Percentiles rank a stretch among this genome's conserved stretches.
These are phyloP conservation scores for Musa troglodytarum DNA, from an alignment of 176 grass and related monocot species.

Conservation along the genomic window DNA sequence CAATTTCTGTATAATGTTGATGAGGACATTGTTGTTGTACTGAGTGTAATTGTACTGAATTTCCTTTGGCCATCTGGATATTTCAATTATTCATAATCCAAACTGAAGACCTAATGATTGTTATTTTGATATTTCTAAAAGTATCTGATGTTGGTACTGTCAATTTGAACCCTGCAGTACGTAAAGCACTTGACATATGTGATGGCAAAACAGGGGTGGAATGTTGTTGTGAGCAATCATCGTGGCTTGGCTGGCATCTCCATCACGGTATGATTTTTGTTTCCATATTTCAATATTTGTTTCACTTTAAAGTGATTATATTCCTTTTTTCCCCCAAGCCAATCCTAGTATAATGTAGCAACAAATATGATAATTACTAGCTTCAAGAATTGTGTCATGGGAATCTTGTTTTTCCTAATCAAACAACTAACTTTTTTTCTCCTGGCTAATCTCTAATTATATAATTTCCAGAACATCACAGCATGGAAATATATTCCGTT, in stretches of 20 bases:
- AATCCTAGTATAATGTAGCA: not conserved
- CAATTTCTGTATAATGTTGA: no score
- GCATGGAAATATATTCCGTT: no score
- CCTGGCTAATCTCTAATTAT: no score
- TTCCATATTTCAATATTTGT: not conserved
- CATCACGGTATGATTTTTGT: constrained; percentile 65
- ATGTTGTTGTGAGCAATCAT: constrained; percentile 91
- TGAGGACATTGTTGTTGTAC: no score
- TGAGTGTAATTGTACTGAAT: no score
- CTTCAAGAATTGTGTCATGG: no score
- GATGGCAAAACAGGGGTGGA: constrained; percentile 74
- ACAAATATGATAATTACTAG: not conserved
- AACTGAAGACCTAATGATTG: constrained; percentile 15
- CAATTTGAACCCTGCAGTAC: constrained; percentile 38
- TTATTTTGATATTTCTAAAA: constrained; percentile 4
- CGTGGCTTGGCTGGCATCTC: constrained; percentile 87
- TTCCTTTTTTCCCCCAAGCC: not conserved
- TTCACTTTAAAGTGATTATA: not conserved
- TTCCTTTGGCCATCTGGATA: no score
- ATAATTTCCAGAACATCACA: no score
- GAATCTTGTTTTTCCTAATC: not conserved
- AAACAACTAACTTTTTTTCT: not conserved
- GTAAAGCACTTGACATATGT: constrained; percentile 59
- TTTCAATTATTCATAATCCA: constrained; percentile 7
- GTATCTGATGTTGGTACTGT: constrained; percentile 12